Base-by-base conservation (phyloP, 169 alveolate species). In the Babesia sp. region DNA sequence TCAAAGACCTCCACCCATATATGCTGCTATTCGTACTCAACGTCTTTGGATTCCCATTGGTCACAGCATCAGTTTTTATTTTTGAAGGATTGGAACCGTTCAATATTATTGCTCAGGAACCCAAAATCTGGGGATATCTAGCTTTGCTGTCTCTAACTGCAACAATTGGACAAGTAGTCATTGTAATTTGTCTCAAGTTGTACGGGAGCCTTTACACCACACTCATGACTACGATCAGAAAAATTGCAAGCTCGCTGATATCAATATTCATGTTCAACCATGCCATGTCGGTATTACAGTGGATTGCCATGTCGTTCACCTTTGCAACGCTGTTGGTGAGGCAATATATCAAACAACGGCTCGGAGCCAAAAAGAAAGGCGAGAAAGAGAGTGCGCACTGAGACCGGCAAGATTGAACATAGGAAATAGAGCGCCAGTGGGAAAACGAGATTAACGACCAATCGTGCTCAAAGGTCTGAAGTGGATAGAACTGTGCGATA, bases 181-280 rank as follows among this genome's bases (percentile, higher is more conserved):
- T 94, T 41, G 93, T 91, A 34, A 86, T 85, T 53, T 89, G 94
- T 34, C 88, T 94, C 48, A 93, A 77, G 67, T 71, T 81, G 54
- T 93, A 90, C 60, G 97, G 97, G 12, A 90, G 96, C 61, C 90
- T 94, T 44, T 93, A 94, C 71, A 89, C 95, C 57, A 90, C 94
- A 36, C 58, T 93, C 60, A 92, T 94, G 55, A 94, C 97, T 33
- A 94, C 97, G 9, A 70, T 92, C 22, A 71, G 97, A 66, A 94
- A 94, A 70, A 92, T 92, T 22, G 73, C 90, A 34, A 93, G 94
- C 72, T 91, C 95, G n/a, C 66, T 94, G 53, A 81, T 94, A 14
- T 92, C 96, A 0, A 96, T 94, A 28, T 80, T 86, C 69, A 33
- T 85, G 20, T 94, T 93, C 84, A 91, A 93, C 9, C 97, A 94